phyloP scores from a whole-genome alignment of 441 rosid genomes.

The Raphanus hybrid region DNA sequence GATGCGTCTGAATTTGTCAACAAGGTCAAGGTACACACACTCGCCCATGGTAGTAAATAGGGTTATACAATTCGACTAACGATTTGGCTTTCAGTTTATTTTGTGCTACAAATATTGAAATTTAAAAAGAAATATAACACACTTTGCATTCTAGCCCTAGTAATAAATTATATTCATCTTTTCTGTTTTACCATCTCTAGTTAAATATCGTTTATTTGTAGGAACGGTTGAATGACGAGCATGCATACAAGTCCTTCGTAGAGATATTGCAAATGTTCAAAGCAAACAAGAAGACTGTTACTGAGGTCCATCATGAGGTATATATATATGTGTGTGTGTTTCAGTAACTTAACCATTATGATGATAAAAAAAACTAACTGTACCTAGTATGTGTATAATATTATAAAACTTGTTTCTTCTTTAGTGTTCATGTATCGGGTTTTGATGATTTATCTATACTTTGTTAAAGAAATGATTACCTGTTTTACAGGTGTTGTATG shows the following conservation, averaged over 20 bases:
- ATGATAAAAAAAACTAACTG: background rate
- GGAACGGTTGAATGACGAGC: background rate
- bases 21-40: background rate
- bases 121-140: background rate
- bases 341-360: background rate
- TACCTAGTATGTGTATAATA: background rate
- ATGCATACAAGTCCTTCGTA: background rate
- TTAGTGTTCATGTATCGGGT: background rate
- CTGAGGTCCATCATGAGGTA: slow-evolving; percentile 1
- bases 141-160: background rate
- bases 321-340: background rate
- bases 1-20: background rate
- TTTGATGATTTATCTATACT: background rate
- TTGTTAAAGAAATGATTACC: background rate
- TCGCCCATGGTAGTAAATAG: background rate
- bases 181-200: background rate
- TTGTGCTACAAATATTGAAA: background rate
- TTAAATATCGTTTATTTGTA: background rate
- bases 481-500: background rate
- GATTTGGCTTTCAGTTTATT: background rate
- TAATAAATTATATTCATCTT: background rate
- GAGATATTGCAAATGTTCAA: background rate
- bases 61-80: background rate
- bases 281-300: background rate
- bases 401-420: background rate